Evolutionary conservation across 768 basidiomycete species (phyloP), one percentile per base, ranked within the genome.

Genomic region (Ephemerocybe angulata): DNA sequence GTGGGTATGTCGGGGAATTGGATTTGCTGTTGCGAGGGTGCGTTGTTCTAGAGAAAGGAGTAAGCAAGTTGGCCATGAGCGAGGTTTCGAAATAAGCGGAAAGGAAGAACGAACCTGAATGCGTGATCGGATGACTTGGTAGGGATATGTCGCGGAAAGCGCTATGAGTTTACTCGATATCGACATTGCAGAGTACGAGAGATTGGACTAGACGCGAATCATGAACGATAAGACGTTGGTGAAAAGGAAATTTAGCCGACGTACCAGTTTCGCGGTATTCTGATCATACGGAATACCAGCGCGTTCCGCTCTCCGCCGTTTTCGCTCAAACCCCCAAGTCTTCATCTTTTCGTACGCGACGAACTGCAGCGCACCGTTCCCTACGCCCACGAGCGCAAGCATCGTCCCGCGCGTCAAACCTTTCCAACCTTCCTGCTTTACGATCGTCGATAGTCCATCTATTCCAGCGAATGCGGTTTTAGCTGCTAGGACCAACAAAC

Each of bases 331-430:
- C 6, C 90, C 86, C 84, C 91, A 89, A 24, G 79, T 73, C 68
- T 98, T 98, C 86, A 99, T 86, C 70, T 96, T 86, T 66, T 99
- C 97, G 66, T 98, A 99, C 1, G 85, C 83, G 74, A 96, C 91
- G 70, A 99, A 99, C 67, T 98, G 97, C 37, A 97, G 77, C 0
- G 94, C 93, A 1, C 97, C 95, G 63, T 93, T 98, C 67, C 87
- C 86, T 56, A 98, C 94, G 13, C 97, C 97, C 31, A 98, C 80
- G 22, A 98, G 78, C 2, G 91, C 95, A 27, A 99, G 78, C 0
- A 83, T 74, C 4, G 94, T 95, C 1, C 97, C 97, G 52, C 86
- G 86, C 67, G 91, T 95, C 3, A 96, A 76, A 3, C 96, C 97
- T 8, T 72, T 62, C 6, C 86, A 59, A 1, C 96, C 97, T 64